Evolutionary conservation across 2,329 filamentous ascomycete species (phyloP).

Genomic region (Aureobasidium sp.): DNA sequence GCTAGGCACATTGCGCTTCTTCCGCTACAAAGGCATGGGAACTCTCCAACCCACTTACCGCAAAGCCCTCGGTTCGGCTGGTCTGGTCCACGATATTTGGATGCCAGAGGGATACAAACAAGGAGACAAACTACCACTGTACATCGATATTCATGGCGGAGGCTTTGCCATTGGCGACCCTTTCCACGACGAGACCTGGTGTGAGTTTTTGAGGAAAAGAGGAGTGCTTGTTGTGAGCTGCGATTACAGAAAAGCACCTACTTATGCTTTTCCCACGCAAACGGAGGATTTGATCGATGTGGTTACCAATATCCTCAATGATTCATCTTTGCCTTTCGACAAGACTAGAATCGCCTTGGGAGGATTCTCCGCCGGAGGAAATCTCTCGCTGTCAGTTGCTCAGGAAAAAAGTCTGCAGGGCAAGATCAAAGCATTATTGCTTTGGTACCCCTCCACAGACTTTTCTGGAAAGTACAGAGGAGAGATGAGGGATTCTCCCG

Average conservation of each 20-base stretch:
- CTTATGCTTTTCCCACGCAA: background rate
- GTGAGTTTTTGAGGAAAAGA: background rate
- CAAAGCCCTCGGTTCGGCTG: background rate
- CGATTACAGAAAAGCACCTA: background rate
- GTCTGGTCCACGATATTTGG: background rate
- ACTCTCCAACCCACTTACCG: background rate
- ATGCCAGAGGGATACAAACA: background rate
- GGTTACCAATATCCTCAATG: background rate
- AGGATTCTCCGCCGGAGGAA: conserved; percentile 10
- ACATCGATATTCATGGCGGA: conserved; percentile 13
- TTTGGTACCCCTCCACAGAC: conserved; percentile 5
- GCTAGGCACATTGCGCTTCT: background rate
- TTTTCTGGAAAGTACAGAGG: background rate
- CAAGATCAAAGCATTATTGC: background rate
- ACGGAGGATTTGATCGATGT: background rate
- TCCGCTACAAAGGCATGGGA: background rate
- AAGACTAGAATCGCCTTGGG: background rate
- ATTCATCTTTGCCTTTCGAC: background rate
- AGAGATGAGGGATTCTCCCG: background rate
- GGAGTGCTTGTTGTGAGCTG: background rate
- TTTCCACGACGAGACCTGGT: background rate
- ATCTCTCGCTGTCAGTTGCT: background rate
- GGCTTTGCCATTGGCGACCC: conserved; percentile 3
- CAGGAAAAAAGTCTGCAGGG: background rate
- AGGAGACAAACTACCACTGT: background rate